These are phyloP conservation scores for Adenanthera pavonina DNA, from an alignment of 306 rosid species.

Conservation along the genomic window DNA sequence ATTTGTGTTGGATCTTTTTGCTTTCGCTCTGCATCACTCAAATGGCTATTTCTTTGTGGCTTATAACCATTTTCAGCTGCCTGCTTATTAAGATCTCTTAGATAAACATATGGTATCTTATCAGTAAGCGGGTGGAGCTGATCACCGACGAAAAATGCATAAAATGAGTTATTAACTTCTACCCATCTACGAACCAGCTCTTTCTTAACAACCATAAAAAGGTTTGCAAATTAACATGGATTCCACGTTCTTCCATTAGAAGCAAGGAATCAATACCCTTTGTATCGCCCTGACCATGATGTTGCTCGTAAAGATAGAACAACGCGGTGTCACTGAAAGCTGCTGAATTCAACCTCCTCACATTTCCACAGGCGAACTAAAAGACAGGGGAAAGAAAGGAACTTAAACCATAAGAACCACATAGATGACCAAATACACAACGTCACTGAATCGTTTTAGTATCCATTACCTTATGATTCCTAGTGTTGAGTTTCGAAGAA, in stretches of 20 bases:
- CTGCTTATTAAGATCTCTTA: not conserved
- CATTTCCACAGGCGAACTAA: conserved; percentile 45
- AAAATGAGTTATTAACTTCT: not conserved
- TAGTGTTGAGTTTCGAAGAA: conserved; percentile 20
- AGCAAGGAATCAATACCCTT: conserved; percentile 58
- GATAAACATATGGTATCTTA: not conserved
- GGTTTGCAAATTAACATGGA: conserved; percentile 76
- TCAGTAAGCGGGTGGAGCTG: not conserved
- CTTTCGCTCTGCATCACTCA: conserved; percentile 18
- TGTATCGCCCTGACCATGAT: conserved; percentile 37
- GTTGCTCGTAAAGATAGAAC: conserved; percentile 44
- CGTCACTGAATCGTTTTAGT: not conserved
- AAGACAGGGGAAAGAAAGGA: not conserved
- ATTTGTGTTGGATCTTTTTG: not conserved
- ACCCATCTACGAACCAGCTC: not conserved
- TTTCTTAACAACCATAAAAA: conserved; percentile 60
- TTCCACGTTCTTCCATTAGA: conserved; percentile 67
- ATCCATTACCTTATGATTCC: conserved; percentile 44
- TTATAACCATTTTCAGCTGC: conserved; percentile 6
- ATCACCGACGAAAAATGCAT: not conserved
- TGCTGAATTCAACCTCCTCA: conserved; percentile 40
- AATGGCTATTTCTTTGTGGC: not conserved
- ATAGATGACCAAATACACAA: conserved; percentile 3
- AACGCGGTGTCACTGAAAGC: conserved; percentile 49
- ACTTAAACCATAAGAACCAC: not conserved